Evolutionary conservation across 371 early-diverging fungal species (phyloP), one percentile per base, ranked within the genome.

Genomic region (Sanchytrium tribonematis): DNA sequence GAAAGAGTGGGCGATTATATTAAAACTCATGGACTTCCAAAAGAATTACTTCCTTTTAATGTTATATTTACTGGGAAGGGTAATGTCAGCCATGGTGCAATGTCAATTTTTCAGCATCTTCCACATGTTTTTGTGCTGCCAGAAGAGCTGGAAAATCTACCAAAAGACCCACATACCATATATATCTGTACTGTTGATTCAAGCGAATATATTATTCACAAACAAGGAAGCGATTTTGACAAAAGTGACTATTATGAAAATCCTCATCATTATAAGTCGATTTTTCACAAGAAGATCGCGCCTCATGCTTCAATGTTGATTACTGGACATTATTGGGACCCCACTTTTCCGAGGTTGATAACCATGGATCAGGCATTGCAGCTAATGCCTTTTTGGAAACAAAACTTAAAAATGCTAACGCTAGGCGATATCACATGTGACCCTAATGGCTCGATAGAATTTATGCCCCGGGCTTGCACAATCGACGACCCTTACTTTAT

Each of bases 351-450:
- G n/a, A 84, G 93, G 17, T 78, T 95, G 68, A 72, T 97, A 74
- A 91, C 91, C 27, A 87, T 81, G 28, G 79, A 81, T 66, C 91
- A 96, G 69, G 75, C 88, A 28, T 72, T 75, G 17, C 72, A 81
- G n/a, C 77, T 94, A 68, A 83, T 85, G 74, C 71, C 77, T 74
- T 69, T 78, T 31, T 81, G 80, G n/a, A 74, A 83, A 28, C 76
- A 81, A 30, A 80, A 80, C 66, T 80, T 85, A 66, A 78, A 87
- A 68, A 80, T 95, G 84, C 81, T 93, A 72, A 80, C 85, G 30
- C 75, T 97, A 66, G 88, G 90, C 5, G 97, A 97, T 74, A 88
- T 97, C 32, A 88, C 90, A 31, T 94, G 95, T 73, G 97, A 97
- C 65, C 31, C 71, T 17, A 71, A 85, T 83, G 93, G 93, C 0